phyloP scores from a whole-genome alignment of 2,329 filamentous ascomycete species.

The Aspergillus ochraceus region DNA sequence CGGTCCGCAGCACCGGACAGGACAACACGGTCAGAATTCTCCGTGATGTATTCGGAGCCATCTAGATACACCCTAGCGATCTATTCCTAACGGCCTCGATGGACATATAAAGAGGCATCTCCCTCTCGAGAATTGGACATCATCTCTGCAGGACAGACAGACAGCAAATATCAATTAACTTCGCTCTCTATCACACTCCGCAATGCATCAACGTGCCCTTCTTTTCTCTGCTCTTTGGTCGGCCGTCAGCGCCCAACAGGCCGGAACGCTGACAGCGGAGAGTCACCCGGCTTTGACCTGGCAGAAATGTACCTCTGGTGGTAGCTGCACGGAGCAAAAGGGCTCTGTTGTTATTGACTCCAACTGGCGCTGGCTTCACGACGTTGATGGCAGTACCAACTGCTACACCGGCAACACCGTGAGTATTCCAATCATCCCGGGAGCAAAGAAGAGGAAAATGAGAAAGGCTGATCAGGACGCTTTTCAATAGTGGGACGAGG shows the following conservation, averaged over 20 bases:
- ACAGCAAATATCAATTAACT: slow-evolving; percentile 9
- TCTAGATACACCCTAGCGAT: background rate
- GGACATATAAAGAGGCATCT: slow-evolving; percentile 22
- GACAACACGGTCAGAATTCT: slow-evolving; percentile 5
- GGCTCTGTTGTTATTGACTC: slow-evolving; percentile 57
- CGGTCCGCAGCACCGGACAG: slow-evolving; percentile 16
- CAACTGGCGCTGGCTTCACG: slow-evolving; percentile 60
- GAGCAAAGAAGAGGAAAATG: background rate
- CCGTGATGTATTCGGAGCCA: slow-evolving; percentile 5
- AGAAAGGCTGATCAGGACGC: background rate
- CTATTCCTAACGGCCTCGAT: background rate
- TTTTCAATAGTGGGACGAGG: slow-evolving; percentile 40
- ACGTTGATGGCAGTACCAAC: slow-evolving; percentile 50
- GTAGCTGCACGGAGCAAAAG: slow-evolving; percentile 53
- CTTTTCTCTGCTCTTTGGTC: slow-evolving; percentile 30
- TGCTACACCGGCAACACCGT: slow-evolving; percentile 55
- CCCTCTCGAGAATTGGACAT: slow-evolving; percentile 10
- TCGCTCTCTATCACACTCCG: slow-evolving; percentile 10
- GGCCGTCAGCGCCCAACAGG: slow-evolving; percentile 31
- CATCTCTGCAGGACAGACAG: slow-evolving; percentile 30
- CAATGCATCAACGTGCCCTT: slow-evolving; percentile 32
- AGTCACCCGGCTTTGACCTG: slow-evolving; percentile 55
- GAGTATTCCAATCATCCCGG: background rate
- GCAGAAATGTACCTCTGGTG: slow-evolving; percentile 53
- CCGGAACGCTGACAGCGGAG: slow-evolving; percentile 29